Evolutionary conservation across 2,329 filamentous ascomycete genomes (phyloP).

Genomic region (Fusarium phyllophilum): DNA sequence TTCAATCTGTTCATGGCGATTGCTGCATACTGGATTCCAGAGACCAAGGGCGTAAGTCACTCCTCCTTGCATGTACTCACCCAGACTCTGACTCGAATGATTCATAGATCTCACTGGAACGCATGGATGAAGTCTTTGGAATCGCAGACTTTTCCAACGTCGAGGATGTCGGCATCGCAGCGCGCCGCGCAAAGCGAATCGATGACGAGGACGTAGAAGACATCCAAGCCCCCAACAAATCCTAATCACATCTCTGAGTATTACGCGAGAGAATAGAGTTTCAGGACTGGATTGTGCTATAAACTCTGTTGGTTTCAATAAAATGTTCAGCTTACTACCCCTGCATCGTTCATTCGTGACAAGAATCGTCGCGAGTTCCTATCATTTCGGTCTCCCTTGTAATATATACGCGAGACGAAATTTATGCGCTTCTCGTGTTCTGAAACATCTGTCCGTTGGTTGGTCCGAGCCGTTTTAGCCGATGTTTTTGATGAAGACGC

Average conservation of each 20-base stretch:
- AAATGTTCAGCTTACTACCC: background rate
- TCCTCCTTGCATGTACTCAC: rapidly evolving
- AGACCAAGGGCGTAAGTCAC: constrained; percentile 64
- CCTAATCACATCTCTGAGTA: background rate
- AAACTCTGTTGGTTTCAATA: background rate
- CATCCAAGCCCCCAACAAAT: background rate
- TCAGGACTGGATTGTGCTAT: background rate
- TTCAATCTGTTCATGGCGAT: constrained; percentile 68
- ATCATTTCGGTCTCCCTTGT: background rate
- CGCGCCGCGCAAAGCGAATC: constrained; percentile 4
- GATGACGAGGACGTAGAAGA: constrained; percentile 29
- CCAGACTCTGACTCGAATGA: background rate
- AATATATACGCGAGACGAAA: background rate
- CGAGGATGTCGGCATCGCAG: constrained; percentile 24
- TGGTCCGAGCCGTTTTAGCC: background rate
- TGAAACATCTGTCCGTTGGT: background rate
- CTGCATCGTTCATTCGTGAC: background rate
- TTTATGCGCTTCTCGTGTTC: background rate
- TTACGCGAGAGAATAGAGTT: background rate
- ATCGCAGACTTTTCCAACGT: constrained; percentile 30
- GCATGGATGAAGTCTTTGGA: constrained; percentile 33
- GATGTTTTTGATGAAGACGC: background rate
- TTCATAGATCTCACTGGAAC: constrained; percentile 29
- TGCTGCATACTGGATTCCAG: constrained; percentile 58
- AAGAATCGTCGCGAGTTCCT: background rate